Evolutionary conservation across 139 green algal species (phyloP).

Genomic region (Chlamydomonas sp.): DNA sequence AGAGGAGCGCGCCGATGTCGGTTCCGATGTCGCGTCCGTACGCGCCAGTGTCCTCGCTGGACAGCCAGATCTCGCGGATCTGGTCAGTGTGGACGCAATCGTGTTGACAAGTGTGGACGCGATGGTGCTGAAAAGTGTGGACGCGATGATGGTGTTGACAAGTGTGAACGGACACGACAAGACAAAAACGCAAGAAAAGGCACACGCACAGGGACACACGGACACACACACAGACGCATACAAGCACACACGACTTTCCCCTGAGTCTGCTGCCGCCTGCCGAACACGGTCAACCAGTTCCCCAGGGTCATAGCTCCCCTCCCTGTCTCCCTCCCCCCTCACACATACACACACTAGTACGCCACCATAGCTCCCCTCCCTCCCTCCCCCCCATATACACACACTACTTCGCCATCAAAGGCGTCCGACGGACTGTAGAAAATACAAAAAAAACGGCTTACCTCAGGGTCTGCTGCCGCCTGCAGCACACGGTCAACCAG

Average conservation of each 20-base stretch:
- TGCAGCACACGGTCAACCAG: not conserved
- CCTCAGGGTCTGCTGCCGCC: not conserved
- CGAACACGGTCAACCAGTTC: conserved; percentile 53
- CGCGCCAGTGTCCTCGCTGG: conserved; percentile 82
- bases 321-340: not conserved
- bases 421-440: too few species aligned
- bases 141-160: not conserved
- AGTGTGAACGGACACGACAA: not conserved
- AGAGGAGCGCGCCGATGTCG: conserved; percentile 61
- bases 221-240: too few species aligned
- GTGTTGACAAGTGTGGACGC: not conserved
- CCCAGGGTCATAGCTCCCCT: conserved; percentile 54
- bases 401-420: too few species aligned
- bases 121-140: not conserved
- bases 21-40: conserved; percentile 82
- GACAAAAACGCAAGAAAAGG: not conserved
- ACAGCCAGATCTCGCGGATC: conserved; percentile 87
- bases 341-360: not conserved
- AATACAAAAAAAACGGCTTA: too few species aligned
- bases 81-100: conserved; percentile 14
- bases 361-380: not conserved
- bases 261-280: conserved; percentile 53
- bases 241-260: conserved; percentile 14
- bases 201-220: not conserved
- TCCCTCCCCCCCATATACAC: not conserved